phyloP scores from a whole-genome alignment of 2,329 filamentous ascomycete species.

The Pleomassaria siparia region DNA sequence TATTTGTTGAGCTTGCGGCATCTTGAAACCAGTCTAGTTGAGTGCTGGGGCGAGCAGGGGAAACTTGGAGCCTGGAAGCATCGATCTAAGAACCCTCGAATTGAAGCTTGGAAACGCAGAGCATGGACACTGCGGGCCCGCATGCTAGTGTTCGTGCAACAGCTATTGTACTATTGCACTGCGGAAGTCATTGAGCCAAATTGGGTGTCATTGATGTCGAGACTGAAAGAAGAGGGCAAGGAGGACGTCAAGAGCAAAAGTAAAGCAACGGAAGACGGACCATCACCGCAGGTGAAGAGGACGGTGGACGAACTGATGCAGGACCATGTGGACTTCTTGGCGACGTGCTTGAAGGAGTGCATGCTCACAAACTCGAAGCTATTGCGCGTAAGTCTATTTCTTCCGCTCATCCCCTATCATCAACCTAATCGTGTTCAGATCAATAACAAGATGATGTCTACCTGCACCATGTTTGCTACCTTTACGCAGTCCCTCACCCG shows the following conservation, averaged over 20 bases:
- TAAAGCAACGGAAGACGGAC: constrained; percentile 31
- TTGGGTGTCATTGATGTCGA: constrained; percentile 91
- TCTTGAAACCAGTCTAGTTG: constrained; percentile 82
- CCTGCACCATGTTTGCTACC: constrained; percentile 89
- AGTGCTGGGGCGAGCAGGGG: constrained; percentile 88
- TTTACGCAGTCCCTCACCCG: constrained; percentile 86
- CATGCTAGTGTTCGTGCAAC: constrained; percentile 97
- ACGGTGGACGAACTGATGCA: constrained; percentile 99
- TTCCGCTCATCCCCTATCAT: constrained; percentile 1
- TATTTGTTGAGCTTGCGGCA: constrained; percentile 89
- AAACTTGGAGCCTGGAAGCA: constrained; percentile 81
- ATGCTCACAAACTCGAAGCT: constrained; percentile 98
- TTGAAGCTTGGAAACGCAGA: constrained; percentile 90
- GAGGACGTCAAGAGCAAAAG: constrained; percentile 50
- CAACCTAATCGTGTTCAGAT: constrained; percentile 62
- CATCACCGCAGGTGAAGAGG: constrained; percentile 57
- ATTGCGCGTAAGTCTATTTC: constrained; percentile 66
- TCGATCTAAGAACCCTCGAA: constrained; percentile 67
- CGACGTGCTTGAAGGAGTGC: constrained; percentile 97
- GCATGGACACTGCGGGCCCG: constrained; percentile 89
- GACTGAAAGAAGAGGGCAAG: constrained; percentile 63
- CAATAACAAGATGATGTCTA: constrained; percentile 95
- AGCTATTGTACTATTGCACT: constrained; percentile 94
- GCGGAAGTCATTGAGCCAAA: constrained; percentile 97
- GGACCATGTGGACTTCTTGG: constrained; percentile 96